These are phyloP conservation scores for Aspergillus sp. DNA, from an alignment of 2,329 filamentous ascomycete genomes.

Conservation along the genomic window DNA sequence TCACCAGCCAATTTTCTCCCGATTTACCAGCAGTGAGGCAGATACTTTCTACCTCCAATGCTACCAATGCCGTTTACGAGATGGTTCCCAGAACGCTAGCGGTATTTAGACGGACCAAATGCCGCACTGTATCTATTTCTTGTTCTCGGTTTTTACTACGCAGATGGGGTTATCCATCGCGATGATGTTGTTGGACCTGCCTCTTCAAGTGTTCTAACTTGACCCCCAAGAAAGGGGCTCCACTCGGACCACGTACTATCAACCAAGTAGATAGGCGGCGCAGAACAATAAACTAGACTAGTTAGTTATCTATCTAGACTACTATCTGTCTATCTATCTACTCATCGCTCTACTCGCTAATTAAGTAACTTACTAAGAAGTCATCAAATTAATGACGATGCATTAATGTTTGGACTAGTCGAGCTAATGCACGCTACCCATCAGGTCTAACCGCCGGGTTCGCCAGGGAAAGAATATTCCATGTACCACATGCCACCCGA, in stretches of 20 bases:
- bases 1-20: neutral
- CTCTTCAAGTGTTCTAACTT: neutral
- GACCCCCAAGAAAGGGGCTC: neutral
- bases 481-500: neutral
- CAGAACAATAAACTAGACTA: neutral
- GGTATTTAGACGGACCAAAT: too few species aligned
- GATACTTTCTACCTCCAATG: neutral
- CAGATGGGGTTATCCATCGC: neutral
- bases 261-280: neutral
- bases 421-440: neutral
- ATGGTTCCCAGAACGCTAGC: too few species aligned
- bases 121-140: too few species aligned
- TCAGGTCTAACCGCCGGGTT: neutral
- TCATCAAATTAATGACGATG: neutral
- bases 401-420: slow-evolving; percentile 4
- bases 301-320: neutral
- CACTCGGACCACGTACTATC: neutral
- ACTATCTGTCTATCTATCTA: neutral
- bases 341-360: neutral
- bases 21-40: neutral
- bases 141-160: too few species aligned
- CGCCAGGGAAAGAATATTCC: neutral
- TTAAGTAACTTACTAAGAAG: neutral
- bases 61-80: neutral
- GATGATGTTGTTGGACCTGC: neutral